Evolutionary conservation across 2,329 filamentous ascomycete species (phyloP), one percentile per base, ranked within the genome.

Genomic region (Aspergillus novoparasiticus): DNA sequence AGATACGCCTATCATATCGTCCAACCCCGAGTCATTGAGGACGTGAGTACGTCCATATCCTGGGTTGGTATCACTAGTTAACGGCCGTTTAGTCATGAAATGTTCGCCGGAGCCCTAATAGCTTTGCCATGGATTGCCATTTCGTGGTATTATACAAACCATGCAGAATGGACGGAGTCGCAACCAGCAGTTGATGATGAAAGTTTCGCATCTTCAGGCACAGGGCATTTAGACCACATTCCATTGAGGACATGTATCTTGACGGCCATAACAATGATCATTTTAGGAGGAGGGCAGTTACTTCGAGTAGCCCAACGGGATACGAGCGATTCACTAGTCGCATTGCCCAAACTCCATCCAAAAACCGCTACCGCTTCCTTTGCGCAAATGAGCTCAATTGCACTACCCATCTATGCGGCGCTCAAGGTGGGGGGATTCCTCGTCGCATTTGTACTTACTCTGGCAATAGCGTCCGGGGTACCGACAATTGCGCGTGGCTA

Each of bases 331-430:
- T 63, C 63, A 0, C 55, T 59, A 1, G 46, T 64, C 26, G 69
- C 68, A 55, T 61, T 70, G 6, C 69, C 71, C 14, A 65, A 58
- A 26, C 23, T 73, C 5, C 68, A 64, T 60, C 39, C 59, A 1
- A 65, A 64, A 9, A 66, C 59, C 0, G 67, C 55, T 6, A 64
- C 66, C 16, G 65, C 62, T 19, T 72, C 76, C 21, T 57, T 76
- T 19, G 68, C 73, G 21, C 80, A 77, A 57, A 69, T 78, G n/a
- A 61, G 78, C 34, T 77, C 81, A 21, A 70, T 85, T 26, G 74
- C 79, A 3, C 69, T 88, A 34, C 86, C 86, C 0, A 84, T 86
- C 68, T 88, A 86, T 69, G 84, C 86, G 10, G 74, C 83, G 0
- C 78, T 86, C 65, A 82, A 86, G 61, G 72, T 88, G 14, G 86